Conservation (phyloP, 2,329 filamentous ascomycete genomes). For the Cyclaneusma minus region DNA sequence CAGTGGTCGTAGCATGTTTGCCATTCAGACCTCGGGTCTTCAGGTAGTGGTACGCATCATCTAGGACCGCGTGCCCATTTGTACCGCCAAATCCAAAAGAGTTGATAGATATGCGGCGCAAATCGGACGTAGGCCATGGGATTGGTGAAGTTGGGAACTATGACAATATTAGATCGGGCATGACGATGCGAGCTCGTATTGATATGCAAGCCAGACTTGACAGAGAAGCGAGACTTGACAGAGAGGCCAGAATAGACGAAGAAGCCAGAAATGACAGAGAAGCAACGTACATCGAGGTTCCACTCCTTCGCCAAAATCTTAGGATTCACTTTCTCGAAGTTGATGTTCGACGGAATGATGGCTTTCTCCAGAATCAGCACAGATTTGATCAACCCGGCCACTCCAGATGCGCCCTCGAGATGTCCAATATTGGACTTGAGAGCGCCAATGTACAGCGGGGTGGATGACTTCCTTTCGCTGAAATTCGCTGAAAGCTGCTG, state of each 20-base stretch:
- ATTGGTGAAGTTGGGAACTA: no score
- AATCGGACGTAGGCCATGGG: not conserved
- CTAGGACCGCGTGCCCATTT: constrained; percentile 23
- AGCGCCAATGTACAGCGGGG: constrained; percentile 7
- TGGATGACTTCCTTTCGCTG: not conserved
- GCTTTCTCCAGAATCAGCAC: constrained; percentile 6
- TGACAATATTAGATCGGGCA: no score
- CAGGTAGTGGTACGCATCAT: constrained; percentile 18
- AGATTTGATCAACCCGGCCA: constrained; percentile 8
- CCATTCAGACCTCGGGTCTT: constrained; percentile 2
- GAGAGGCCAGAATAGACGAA: constrained; percentile 1
- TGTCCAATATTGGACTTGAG: constrained; percentile 11
- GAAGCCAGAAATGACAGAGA: constrained; percentile 1
- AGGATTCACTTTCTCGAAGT: constrained; percentile 3
- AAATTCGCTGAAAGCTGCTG: constrained; percentile 1
- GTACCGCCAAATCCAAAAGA: constrained; percentile 18
- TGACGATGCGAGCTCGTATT: constrained; percentile 3
- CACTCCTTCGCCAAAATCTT: constrained; percentile 4
- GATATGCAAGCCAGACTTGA: not conserved
- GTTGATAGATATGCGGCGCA: constrained; percentile 12
- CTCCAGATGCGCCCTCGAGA: constrained; percentile 5
- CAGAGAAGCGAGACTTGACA: constrained; percentile 3
- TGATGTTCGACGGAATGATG: constrained; percentile 6
- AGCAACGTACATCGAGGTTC: constrained; percentile 3
- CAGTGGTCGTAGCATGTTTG: not conserved